Percentiles rank a stretch among this genome's conserved stretches.
phyloP scores from a whole-genome alignment of 495 filamentous ascomycete species.

The Mytilinidion resinicola region DNA sequence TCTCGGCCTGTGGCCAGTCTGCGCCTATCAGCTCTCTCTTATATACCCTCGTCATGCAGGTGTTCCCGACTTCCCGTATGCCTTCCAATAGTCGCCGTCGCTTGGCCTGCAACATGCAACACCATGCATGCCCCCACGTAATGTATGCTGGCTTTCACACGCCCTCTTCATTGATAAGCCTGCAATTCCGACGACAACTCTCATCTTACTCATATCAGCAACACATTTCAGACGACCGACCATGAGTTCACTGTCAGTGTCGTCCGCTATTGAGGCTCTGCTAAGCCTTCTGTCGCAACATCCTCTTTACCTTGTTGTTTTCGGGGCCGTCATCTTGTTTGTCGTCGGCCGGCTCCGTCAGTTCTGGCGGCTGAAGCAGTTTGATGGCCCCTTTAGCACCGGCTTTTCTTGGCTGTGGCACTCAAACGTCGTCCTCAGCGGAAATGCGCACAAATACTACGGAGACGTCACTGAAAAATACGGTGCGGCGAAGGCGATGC shows the following conservation, averaged over 20 bases:
- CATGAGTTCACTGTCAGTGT: not conserved
- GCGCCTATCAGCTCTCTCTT: too few relatives aligned
- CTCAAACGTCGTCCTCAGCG: slow-evolving; percentile 30
- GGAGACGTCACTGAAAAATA: slow-evolving; percentile 33
- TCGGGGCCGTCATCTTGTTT: not conserved
- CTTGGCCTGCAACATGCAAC: not conserved
- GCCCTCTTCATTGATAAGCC: not conserved
- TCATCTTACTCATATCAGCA: not conserved
- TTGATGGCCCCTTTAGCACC: slow-evolving; percentile 18
- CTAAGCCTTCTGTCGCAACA: not conserved
- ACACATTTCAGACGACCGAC: not conserved
- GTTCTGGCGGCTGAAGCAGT: slow-evolving; percentile 19
- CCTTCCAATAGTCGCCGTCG: not conserved
- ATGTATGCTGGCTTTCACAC: not conserved
- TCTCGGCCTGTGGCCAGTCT: too few relatives aligned
- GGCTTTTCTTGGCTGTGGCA: slow-evolving; percentile 34
- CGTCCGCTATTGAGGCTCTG: not conserved
- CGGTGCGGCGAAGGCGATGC: slow-evolving; percentile 20
- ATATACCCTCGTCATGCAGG: too few relatives aligned
- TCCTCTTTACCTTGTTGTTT: slow-evolving; percentile 3
- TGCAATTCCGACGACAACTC: not conserved
- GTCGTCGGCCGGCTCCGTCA: slow-evolving; percentile 1
- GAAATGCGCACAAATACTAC: slow-evolving; percentile 32
- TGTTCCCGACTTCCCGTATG: too few relatives aligned
- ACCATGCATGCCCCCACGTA: not conserved